Evolutionary conservation across 2,329 filamentous ascomycete species (phyloP), one percentile per base, ranked within the genome.

Genomic region (Alternaria infectoria): DNA sequence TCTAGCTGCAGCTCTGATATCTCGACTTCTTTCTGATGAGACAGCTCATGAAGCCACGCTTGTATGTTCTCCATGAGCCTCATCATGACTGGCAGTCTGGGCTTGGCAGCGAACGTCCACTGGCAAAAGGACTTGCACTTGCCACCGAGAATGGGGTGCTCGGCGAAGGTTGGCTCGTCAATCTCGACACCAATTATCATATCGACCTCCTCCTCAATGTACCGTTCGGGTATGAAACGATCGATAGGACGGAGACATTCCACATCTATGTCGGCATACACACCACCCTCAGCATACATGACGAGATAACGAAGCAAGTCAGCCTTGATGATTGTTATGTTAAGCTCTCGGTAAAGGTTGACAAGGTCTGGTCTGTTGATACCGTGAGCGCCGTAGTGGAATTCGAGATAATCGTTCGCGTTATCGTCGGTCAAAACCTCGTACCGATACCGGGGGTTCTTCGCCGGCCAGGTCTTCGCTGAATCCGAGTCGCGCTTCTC

Each of bases 71-170:
- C 88, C 50, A 92, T 86, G 4, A 92, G 83, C 30, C 82, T 81
- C 76, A 91, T 82, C 88, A 92, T 91, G 59, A 92, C 88, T 2
- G 89, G 88, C 25, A 89, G 85, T 17, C 84, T 82, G 1, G 90
- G 89, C 73, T 91, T 90, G 69, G 87, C 87, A 81, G 91, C 89
- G 71, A 92, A 91, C 0, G 90, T 92, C 90, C 90, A 92, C 73
- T 92, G 90, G 75, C 90, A 92, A 75, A 92, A 92, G 0, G 89
- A 92, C 68, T 84, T 83, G 40, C 87, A 91, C 78, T 92, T 92
- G 52, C 84, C 84, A 13, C 90, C 90, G 0, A 92, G 82, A 30
- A 92, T 88, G 2, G 87, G 84, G 73, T 92, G 90, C 54, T 88
- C 79, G 17, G 80, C 81, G 79, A 88, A 91, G 9, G 87, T 84